These are phyloP conservation scores for Artemisia annua DNA, from an alignment of 129 eudicot genomes.

Conservation along the genomic window DNA sequence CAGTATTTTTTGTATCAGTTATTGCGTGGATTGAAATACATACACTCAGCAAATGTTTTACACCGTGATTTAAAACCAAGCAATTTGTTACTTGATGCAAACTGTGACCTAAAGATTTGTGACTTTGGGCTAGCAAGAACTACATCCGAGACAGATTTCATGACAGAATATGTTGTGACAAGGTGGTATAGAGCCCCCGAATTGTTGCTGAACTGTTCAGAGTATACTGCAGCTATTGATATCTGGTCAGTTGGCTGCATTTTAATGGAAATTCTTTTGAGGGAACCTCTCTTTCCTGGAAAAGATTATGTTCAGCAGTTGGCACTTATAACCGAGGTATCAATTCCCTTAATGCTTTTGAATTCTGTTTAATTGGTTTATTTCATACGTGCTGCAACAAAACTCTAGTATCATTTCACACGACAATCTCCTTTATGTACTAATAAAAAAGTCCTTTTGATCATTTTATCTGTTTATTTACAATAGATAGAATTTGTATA, in stretches of 20 bases:
- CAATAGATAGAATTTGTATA: too few relatives aligned
- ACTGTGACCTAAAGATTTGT: constrained; percentile 92
- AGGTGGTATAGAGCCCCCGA: constrained; percentile 98
- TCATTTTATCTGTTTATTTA: too few relatives aligned
- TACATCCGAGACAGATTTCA: constrained; percentile 79
- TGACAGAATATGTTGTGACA: constrained; percentile 95
- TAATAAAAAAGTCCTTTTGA: too few relatives aligned
- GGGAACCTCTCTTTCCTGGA: constrained; percentile 91
- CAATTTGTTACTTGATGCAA: constrained; percentile 83
- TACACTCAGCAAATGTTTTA: constrained; percentile 86
- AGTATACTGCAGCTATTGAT: constrained; percentile 92
- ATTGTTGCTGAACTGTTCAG: constrained; percentile 79
- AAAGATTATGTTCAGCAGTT: constrained; percentile 89
- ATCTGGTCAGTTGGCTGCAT: constrained; percentile 98
- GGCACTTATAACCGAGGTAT: constrained; percentile 81
- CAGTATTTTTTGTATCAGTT: constrained; percentile 92
- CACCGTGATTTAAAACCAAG: constrained; percentile 95
- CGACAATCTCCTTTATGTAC: too few relatives aligned
- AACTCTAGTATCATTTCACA: too few relatives aligned
- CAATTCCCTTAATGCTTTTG: background rate
- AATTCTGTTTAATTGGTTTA: too few relatives aligned
- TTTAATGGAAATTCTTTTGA: constrained; percentile 77
- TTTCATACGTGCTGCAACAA: background rate
- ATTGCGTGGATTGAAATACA: constrained; percentile 76
- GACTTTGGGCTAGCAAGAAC: constrained; percentile 98